Base-by-base conservation (phyloP, 148 eudicot species). In the Nepenthes gracilis region DNA sequence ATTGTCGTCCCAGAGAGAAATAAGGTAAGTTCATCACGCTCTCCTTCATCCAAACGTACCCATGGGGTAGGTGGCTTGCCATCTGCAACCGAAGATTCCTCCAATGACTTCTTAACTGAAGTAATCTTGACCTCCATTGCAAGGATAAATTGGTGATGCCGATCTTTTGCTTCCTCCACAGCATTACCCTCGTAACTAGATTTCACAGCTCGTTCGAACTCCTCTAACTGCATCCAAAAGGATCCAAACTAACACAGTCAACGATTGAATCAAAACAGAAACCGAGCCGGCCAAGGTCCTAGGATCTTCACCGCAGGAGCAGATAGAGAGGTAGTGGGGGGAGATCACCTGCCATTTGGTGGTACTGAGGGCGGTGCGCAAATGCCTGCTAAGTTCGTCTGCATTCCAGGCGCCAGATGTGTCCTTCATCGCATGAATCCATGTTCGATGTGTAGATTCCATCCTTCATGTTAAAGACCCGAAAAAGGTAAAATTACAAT, bases 281-380 rank as follows among this genome's bases (percentile, higher is more conserved):
- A 48, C 2, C 13, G 56, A 61, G 6, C 12, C 47, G n/a, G 12
- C 23, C 23, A 23, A 23, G 23, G 23, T 23, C 23, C 23, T 23
- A 23, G 23, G 23, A 23, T 23, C 23, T 23, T 23, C 23, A 23
- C 0, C 23, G 23, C 23, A 23, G 23, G 23, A 23, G 23, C 23
- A 7, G 23, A 23, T 23, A 23, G 6, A 14, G 23, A 2, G 6
- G 2, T 5, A 10, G 7, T 13, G 2, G 53, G 33, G 2, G 63
- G 64, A 23, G 40, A 66, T 57, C 55, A 88, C 96, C 96, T 88
- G 91, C 96, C 96, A 88, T 77, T 80, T 88, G 65, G 96, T 66
- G 33, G 96, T 88, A 55, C 85, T 88, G 34, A 82, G 84, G 33
- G 88, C 77, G 54, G 86, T 79, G 2, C 67, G 76, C 12, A 88